Base-by-base conservation (phyloP, 768 basidiomycete genomes). In the Russula foetens region DNA sequence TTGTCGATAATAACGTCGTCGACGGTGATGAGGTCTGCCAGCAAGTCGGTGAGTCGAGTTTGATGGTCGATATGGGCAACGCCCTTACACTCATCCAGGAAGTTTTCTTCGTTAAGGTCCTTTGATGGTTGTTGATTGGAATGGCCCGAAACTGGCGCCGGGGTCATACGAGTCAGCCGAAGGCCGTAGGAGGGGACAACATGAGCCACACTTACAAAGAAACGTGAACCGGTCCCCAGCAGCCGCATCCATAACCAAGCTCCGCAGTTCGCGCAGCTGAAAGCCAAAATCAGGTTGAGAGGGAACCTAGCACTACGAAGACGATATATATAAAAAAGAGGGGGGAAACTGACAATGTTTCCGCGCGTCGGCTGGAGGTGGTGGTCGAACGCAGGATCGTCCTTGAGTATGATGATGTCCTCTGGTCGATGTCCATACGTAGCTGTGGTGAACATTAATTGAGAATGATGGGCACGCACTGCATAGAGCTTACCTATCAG, bases 141-240 rank as follows among this genome's bases (percentile, higher is more conserved):
- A 17, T 62, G 56, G 7, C 61, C 61, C 0, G 56, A 62, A 12
- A 31, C 61, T 62, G 14, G 17, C n/a, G n/a, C n/a, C n/a, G n/a
- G n/a, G n/a, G n/a, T n/a, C n/a, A n/a, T 11, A 26, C 11, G 35
- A 26, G 21, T 48, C 6, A 19, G n/a, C 14, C 15, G 9, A 19
- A 56, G 39, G 19, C 39, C 15, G 12, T 17, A 2, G 39, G 14
- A 41, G 3, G 17, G 7, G 7, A 3, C 38, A 7, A 7, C 5
- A 19, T 3, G 19, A 11, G 35, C 35, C 9, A 35, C 15, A 62
- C 69, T 24, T 46, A 71, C 70, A 71, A 43, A 69, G 59, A 51
- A 71, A 71, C 43, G 59, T 63, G 41, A 68, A 64, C 14, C 54
- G 60, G 43, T 71, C 70, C 7, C 68, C 70, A 14, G 63, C 29